Evolutionary conservation across 148 eudicot genomes (phyloP), one percentile per base, ranked within the genome.

Genomic region (Diospyros lotus): DNA sequence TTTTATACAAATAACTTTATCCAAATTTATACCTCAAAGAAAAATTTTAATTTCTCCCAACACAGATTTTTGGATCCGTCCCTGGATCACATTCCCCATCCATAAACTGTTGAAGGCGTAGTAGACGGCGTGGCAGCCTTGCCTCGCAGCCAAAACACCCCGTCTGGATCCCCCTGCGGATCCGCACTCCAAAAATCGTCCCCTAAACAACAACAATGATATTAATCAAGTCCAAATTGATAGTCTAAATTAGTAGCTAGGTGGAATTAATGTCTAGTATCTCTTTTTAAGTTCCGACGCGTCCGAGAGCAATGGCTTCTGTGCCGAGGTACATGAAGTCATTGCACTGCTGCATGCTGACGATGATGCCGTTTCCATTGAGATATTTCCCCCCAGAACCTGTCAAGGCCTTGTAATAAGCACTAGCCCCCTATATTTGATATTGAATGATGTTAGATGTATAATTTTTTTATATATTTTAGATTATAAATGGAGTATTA

Each of bases 11-110:
- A n/a, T n/a, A n/a, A n/a, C n/a, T n/a, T n/a, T n/a, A n/a, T n/a
- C n/a, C n/a, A n/a, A n/a, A n/a, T n/a, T n/a, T n/a, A n/a, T n/a
- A n/a, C n/a, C n/a, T n/a, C n/a, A n/a, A n/a, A n/a, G n/a, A n/a
- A n/a, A n/a, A n/a, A n/a, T n/a, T n/a, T n/a, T n/a, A n/a, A n/a
- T n/a, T n/a, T n/a, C n/a, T n/a, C n/a, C n/a, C n/a, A n/a, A n/a
- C n/a, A n/a, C n/a, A n/a, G n/a, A n/a, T n/a, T n/a, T n/a, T n/a
- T n/a, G n/a, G n/a, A n/a, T n/a, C n/a, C n/a, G n/a, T n/a, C n/a
- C n/a, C n/a, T 92, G 98, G 76, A 94, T 94, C 75, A 94, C 90
- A 64, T 94, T 90, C 48, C 95, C 97, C 98, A 94, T 94, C 98
- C 98, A 94, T 51, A 91, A 66, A 80, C 98, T 94, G 46, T 94